These are phyloP conservation scores for Apiospora aurea DNA, from an alignment of 2,329 filamentous ascomycete species.

Conservation along the genomic window DNA sequence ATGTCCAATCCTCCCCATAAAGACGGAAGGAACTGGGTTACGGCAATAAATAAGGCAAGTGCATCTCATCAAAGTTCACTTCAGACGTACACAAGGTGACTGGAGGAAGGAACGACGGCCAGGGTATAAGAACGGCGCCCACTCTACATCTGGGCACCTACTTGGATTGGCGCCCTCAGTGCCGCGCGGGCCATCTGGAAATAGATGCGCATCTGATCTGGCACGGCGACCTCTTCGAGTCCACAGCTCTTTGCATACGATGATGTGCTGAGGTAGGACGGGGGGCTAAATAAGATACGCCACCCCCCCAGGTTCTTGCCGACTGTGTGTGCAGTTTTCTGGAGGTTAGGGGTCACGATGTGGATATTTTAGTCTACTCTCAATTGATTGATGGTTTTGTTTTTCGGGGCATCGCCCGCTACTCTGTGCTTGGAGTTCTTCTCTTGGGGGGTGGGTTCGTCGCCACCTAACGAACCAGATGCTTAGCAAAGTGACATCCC, in stretches of 20 bases:
- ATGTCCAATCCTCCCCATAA: background rate
- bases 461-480: background rate
- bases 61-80: background rate
- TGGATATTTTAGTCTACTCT: background rate
- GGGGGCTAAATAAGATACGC: slow-evolving; percentile 18
- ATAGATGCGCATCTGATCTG: background rate
- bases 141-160: background rate
- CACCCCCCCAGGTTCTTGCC: background rate
- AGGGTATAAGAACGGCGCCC: slow-evolving; percentile 1
- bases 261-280: slow-evolving; percentile 14
- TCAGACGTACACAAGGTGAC: background rate
- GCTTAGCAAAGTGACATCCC: background rate
- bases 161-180: no score
- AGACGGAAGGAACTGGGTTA: background rate
- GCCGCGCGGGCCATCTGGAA: background rate
- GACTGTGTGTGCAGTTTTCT: background rate
- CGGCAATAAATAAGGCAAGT: slow-evolving; percentile 11
- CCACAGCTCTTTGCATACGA: slow-evolving; percentile 19
- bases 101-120: background rate
- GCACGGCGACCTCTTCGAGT: background rate
- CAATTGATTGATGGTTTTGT: background rate
- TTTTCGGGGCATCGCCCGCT: background rate
- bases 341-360: background rate
- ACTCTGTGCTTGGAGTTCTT: background rate
- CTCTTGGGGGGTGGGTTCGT: background rate